phyloP scores from a whole-genome alignment of 345 rosid genomes.

The Eucalyptus sp. region DNA sequence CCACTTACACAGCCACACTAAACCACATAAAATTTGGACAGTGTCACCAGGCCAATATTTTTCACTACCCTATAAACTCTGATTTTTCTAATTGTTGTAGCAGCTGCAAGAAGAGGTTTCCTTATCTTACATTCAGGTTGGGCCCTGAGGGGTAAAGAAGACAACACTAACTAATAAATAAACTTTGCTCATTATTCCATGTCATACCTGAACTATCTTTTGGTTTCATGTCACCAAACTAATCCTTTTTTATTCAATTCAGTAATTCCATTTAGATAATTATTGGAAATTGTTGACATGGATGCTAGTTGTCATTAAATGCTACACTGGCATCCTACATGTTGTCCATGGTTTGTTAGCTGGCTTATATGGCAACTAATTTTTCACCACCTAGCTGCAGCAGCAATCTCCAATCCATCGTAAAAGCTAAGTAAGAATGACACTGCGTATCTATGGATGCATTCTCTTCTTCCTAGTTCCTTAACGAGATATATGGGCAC shows the following conservation, averaged over 20 bases:
- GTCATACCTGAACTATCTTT: background rate
- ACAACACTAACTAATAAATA: background rate
- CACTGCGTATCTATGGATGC: background rate
- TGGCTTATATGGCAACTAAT: background rate
- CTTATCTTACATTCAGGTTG: background rate
- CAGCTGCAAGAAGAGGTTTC: background rate
- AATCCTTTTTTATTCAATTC: background rate
- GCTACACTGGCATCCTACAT: background rate
- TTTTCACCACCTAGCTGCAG: background rate
- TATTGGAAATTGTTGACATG: background rate
- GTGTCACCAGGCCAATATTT: background rate
- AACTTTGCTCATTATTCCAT: background rate
- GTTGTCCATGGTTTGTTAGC: background rate
- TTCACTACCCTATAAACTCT: background rate
- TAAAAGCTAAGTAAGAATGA: background rate
- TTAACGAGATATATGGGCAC: background rate
- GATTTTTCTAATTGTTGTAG: background rate
- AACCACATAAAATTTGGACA: background rate
- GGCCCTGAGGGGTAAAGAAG: background rate
- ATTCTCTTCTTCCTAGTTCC: background rate
- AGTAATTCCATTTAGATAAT: background rate
- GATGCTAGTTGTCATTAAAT: background rate
- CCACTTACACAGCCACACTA: background rate
- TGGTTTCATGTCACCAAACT: background rate
- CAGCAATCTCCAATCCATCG: background rate